A percentile compares a stretch with the other conserved stretches of the same genome.
Evolutionary conservation across 106 monocot genomes (phyloP).

Genomic region (Apostasia ramifera): DNA sequence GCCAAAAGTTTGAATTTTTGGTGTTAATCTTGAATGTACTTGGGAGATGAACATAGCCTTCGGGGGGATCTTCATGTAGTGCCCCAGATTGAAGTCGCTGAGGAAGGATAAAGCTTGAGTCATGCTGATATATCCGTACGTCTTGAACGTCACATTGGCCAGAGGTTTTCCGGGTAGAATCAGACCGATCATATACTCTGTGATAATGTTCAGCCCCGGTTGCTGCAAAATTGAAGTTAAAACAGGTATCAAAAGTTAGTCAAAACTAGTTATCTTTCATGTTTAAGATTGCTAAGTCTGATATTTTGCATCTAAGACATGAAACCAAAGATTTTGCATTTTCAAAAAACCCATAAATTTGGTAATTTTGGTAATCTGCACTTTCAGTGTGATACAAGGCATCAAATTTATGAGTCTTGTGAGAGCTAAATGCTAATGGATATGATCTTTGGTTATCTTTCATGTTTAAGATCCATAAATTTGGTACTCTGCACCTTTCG

Average conservation of each 20-base stretch:
- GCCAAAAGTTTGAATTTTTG: background rate
- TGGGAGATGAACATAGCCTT: slow-evolving; percentile 78
- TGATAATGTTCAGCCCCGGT: slow-evolving; percentile 49
- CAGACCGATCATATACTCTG: slow-evolving; percentile 76
- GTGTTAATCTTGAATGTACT: slow-evolving; percentile 13
- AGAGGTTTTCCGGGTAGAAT: slow-evolving; percentile 73
- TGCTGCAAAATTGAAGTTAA: background rate
- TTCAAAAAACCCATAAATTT: too few species aligned
- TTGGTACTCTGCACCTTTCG: too few species aligned
- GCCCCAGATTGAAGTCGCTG: slow-evolving; percentile 76
- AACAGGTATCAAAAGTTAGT: background rate
- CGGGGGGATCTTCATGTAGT: slow-evolving; percentile 97
- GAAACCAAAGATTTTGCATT: too few species aligned
- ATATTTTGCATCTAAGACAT: too few species aligned
- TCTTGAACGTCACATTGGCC: slow-evolving; percentile 87
- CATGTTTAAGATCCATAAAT: too few species aligned
- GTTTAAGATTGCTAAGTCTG: too few species aligned
- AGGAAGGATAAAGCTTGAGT: slow-evolving; percentile 64
- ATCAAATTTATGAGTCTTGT: too few species aligned
- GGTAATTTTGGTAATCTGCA: too few species aligned
- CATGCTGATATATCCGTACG: slow-evolving; percentile 82
- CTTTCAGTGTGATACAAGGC: too few species aligned
- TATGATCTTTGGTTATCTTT: too few species aligned
- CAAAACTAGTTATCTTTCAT: too few species aligned
- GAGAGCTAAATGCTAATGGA: too few species aligned